These are phyloP conservation scores for Miscanthus lutarioriparius DNA, from an alignment of 176 grass and related monocot species.

Conservation along the genomic window DNA sequence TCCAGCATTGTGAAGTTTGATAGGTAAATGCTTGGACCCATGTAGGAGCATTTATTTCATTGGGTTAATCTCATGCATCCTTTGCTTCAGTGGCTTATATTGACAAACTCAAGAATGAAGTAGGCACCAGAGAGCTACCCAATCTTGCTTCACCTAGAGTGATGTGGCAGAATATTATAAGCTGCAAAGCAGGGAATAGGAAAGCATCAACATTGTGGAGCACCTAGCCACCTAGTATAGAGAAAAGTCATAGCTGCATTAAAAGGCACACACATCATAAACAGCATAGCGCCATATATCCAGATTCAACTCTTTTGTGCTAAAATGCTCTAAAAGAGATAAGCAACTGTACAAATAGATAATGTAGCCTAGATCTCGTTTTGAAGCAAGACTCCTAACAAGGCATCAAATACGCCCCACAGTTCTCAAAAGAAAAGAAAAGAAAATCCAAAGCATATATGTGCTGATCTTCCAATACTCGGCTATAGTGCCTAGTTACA, in stretches of 20 bases:
- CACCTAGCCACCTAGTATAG: background rate
- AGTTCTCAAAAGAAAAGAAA: background rate
- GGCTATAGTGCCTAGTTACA: background rate
- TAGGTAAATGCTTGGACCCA: background rate
- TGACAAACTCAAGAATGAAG: conserved; percentile 10
- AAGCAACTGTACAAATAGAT: background rate
- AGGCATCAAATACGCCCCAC: background rate
- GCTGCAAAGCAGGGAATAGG: conserved; percentile 32
- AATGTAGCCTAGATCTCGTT: background rate
- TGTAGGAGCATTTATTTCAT: conserved; percentile 23
- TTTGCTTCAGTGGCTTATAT: conserved; percentile 17
- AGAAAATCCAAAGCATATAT: background rate
- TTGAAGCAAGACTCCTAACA: background rate
- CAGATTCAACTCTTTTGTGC: background rate
- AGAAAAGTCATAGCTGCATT: background rate
- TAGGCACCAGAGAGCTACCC: conserved; percentile 6
- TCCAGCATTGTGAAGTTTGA: conserved; percentile 27
- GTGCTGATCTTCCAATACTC: background rate
- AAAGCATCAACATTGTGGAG: conserved; percentile 12
- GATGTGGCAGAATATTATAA: conserved; percentile 24
- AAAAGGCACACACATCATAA: background rate
- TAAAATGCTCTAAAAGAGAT: background rate
- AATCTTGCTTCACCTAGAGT: conserved; percentile 14
- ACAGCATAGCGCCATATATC: conserved; percentile 1
- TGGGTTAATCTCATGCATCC: background rate